Percentiles rank a stretch among this genome's conserved stretches.
These are phyloP conservation scores for Fusarium irregulare DNA, from an alignment of 2,329 filamentous ascomycete species.

Conservation along the genomic window DNA sequence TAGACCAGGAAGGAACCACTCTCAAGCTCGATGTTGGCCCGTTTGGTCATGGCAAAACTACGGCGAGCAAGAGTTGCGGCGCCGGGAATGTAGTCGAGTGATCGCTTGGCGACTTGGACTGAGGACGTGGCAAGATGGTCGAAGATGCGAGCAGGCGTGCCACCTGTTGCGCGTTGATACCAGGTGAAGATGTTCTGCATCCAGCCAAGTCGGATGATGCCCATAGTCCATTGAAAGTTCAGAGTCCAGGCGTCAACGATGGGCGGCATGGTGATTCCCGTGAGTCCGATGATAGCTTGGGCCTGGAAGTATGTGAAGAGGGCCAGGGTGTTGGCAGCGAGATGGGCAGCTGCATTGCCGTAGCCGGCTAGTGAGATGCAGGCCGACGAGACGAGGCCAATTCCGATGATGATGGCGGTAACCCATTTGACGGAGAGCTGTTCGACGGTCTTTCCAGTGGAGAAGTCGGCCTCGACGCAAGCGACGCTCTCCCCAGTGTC, in stretches of 20 bases:
- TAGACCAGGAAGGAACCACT: slow-evolving; percentile 72
- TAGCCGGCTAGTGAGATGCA: slow-evolving; percentile 90
- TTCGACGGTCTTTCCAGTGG: slow-evolving; percentile 92
- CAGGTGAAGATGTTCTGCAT: slow-evolving; percentile 90
- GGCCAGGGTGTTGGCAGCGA: slow-evolving; percentile 90
- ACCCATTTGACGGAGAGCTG: slow-evolving; percentile 89
- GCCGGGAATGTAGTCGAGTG: slow-evolving; percentile 54
- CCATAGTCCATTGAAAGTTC: slow-evolving; percentile 98
- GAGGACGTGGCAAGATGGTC: slow-evolving; percentile 79
- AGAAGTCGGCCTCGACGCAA: slow-evolving; percentile 87
- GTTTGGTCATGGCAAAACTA: slow-evolving; percentile 64
- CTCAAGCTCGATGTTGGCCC: slow-evolving; percentile 64
- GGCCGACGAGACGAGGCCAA: slow-evolving; percentile 85
- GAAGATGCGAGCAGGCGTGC: slow-evolving; percentile 81
- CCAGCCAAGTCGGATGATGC: slow-evolving; percentile 86
- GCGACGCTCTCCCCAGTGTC: slow-evolving; percentile 73
- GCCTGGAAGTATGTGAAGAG: slow-evolving; percentile 94
- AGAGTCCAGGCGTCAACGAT: slow-evolving; percentile 94
- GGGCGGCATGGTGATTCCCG: slow-evolving; percentile 82
- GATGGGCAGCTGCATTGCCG: slow-evolving; percentile 92
- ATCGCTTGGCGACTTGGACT: slow-evolving; percentile 80
- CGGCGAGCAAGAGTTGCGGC: slow-evolving; percentile 63
- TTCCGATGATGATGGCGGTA: slow-evolving; percentile 85
- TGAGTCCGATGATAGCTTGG: slow-evolving; percentile 90
- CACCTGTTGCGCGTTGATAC: slow-evolving; percentile 95